Conservation (phyloP, 2,329 filamentous ascomycete species). For the Penicillium sp. region DNA sequence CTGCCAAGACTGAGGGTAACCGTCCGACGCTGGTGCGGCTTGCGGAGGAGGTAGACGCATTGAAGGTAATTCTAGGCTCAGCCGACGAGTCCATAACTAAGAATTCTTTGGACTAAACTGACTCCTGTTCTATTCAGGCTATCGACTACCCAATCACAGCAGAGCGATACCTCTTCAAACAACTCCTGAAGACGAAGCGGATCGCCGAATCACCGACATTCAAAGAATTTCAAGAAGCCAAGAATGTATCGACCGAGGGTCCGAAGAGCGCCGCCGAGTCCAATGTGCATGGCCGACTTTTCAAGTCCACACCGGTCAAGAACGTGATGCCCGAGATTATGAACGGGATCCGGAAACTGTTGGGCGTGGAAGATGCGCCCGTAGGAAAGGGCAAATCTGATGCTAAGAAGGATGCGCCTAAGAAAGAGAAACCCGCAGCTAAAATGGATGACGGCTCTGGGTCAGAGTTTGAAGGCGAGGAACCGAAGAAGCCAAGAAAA, state of each 20-base stretch:
- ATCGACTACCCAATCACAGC: conserved; percentile 59
- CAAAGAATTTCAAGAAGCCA: conserved; percentile 46
- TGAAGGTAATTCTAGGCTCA: conserved; percentile 56
- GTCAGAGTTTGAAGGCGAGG: conserved; percentile 16
- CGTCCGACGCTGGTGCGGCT: conserved; percentile 51
- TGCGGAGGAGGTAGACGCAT: conserved; percentile 60
- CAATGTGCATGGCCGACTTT: conserved; percentile 65
- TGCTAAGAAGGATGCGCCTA: conserved; percentile 18
- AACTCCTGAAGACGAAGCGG: conserved; percentile 62
- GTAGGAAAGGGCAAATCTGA: conserved; percentile 23
- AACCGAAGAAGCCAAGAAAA: conserved; percentile 11
- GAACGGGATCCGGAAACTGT: conserved; percentile 46
- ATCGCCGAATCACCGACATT: conserved; percentile 60
- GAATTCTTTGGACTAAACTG: not conserved
- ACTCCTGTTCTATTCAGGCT: conserved; percentile 39
- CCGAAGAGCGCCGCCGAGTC: conserved; percentile 55
- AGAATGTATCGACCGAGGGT: conserved; percentile 45
- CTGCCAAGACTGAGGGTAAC: conserved; percentile 55
- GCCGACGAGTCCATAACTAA: no score
- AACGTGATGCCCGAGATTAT: conserved; percentile 58
- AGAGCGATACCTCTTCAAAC: conserved; percentile 62
- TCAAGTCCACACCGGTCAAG: conserved; percentile 65
- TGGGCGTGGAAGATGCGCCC: conserved; percentile 43
- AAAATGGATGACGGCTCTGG: conserved; percentile 17
- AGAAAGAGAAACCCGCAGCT: conserved; percentile 20